Base-by-base conservation (phyloP, 2,329 filamentous ascomycete genomes). In the Alternaria conjuncta region DNA sequence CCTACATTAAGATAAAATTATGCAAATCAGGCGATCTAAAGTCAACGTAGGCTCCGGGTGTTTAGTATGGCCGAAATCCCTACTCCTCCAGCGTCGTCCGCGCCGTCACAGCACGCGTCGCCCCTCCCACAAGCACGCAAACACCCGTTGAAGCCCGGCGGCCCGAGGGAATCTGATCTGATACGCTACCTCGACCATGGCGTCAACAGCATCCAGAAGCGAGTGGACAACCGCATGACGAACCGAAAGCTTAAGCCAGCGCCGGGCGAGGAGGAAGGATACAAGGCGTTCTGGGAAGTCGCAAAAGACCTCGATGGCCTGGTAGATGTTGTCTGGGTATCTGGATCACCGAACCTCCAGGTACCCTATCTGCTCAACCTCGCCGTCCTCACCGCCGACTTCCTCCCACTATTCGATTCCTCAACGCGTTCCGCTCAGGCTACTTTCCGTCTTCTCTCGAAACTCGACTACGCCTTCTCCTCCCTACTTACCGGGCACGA, bases 291-390 rank as follows among this genome's bases (percentile, higher is more conserved):
- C 77, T 84, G 83, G 54, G 90, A 94, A 73, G 86, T 93, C 5
- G 92, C 88, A 57, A 87, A 83, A 60, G 93, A 97, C 73, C 79
- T 97, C 1, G 91, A 94, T 60, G 85, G 85, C 6, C 77, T 97
- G 12, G 82, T 97, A 15, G 91, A 96, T 78, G 86, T 96, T 8
- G 81, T 97, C 6, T 98, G 95, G 95, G 86, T 93, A 21, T 93
- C 90, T 28, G 93, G 92, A 10, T 97, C 94, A 21, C 93, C 92
- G 18, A 88, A 87, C 57, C 82, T 97, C 9, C 93, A 97, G 80
- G 88, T 95, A 12, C 92, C 94, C 3, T 95, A 95, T 75, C 83
- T 97, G 3, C 87, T 97, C 41, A 91, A 89, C 59, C 83, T 97
- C 51, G 92, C 93, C 1, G 86, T 91, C 55, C 85, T 94, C 63